Evolutionary conservation across 1,284 basidiomycete species (phyloP).

Genomic region (Rhodotorula sp.): DNA sequence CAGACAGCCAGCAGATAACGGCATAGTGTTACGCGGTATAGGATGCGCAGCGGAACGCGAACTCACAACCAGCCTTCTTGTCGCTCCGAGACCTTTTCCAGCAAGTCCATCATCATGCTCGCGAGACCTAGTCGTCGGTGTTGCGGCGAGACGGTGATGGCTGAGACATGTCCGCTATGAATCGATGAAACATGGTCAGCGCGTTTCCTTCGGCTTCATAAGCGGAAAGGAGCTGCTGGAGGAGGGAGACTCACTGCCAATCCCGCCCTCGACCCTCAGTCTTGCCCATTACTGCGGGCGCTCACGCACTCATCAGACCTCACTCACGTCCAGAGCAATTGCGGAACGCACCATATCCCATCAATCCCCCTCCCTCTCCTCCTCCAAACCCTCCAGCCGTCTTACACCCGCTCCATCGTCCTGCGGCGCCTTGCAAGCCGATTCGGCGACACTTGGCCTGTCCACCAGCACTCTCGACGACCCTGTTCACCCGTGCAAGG

Average conservation of each 20-base stretch:
- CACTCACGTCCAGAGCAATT: too few relatives aligned
- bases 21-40: too few relatives aligned
- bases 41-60: background rate
- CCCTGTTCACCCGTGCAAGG: constrained; percentile 1
- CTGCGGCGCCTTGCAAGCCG: constrained; percentile 50
- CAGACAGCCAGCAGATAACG: too few relatives aligned
- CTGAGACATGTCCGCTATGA: constrained; percentile 73
- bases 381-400: constrained; percentile 57
- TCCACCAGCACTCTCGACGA: constrained; percentile 35
- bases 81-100: constrained; percentile 76
- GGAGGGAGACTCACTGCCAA: constrained; percentile 58
- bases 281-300: constrained; percentile 70
- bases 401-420: constrained; percentile 61
- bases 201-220: fast-evolving
- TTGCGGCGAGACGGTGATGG: constrained; percentile 84
- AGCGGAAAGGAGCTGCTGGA: background rate
- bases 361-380: constrained; percentile 65
- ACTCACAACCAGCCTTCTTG: constrained; percentile 37
- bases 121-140: constrained; percentile 81
- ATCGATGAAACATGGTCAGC: background rate
- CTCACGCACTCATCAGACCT: background rate
- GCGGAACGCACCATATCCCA: constrained; percentile 70
- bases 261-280: constrained; percentile 70
- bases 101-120: constrained; percentile 72
- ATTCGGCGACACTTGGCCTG: background rate